phyloP scores from a whole-genome alignment of 257 asterid genomes.

The Paulownia fortunei region DNA sequence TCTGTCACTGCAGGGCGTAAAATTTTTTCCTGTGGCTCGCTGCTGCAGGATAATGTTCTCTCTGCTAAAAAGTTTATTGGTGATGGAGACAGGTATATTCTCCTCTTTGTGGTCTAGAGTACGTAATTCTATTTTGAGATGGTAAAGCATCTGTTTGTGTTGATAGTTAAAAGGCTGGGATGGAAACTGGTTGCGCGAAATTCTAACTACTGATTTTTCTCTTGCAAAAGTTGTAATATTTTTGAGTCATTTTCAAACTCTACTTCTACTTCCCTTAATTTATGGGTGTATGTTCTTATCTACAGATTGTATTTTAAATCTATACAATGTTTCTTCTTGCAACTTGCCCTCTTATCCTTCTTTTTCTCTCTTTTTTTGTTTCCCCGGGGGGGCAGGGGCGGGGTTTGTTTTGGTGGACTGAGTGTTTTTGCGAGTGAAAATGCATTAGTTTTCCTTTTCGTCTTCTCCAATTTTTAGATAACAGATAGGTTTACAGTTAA shows the following conservation, averaged over 20 bases:
- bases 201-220: background rate
- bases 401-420: slow-evolving; percentile 1
- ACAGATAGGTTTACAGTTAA: background rate
- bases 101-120: slow-evolving; percentile 7
- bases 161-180: background rate
- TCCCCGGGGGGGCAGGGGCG: background rate
- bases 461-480: background rate
- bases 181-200: slow-evolving; percentile 11
- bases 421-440: background rate
- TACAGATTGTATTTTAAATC: background rate
- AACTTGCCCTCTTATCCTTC: slow-evolving; percentile 15
- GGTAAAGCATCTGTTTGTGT: background rate
- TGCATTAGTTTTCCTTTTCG: background rate
- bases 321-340: background rate
- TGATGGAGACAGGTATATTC: slow-evolving; percentile 82
- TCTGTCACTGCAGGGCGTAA: slow-evolving; percentile 52
- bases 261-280: background rate
- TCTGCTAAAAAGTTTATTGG: slow-evolving; percentile 57
- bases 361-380: background rate
- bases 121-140: background rate
- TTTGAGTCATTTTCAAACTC: background rate
- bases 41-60: slow-evolving; percentile 59
- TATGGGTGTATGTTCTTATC: slow-evolving; percentile 2
- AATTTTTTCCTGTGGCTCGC: slow-evolving; percentile 59
- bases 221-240: background rate